These are phyloP conservation scores for Sarcodon aspratus DNA, from an alignment of 768 basidiomycete genomes.

Conservation along the genomic window DNA sequence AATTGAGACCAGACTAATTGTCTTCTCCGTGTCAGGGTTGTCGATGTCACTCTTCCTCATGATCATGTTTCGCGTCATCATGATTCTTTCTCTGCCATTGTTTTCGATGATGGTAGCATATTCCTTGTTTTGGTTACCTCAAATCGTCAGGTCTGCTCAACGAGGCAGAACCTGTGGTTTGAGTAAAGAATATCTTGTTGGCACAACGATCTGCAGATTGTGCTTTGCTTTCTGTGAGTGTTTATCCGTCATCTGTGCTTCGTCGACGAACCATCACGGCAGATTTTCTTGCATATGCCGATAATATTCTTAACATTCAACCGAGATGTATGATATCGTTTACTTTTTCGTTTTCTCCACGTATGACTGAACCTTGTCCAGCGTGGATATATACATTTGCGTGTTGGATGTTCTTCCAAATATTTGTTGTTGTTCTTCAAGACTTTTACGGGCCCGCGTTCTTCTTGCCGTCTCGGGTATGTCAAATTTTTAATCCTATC, in stretches of 20 bases:
- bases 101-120: constrained; percentile 60
- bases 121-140: constrained; percentile 76
- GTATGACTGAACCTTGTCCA: not conserved
- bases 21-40: constrained; percentile 37
- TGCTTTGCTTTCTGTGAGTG: constrained; percentile 66
- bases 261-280: not conserved
- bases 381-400: not conserved
- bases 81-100: constrained; percentile 55
- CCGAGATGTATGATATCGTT: constrained; percentile 43
- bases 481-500: constrained; percentile 11
- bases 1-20: not conserved
- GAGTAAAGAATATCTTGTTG: constrained; percentile 59
- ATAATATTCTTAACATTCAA: constrained; percentile 77
- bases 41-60: constrained; percentile 58
- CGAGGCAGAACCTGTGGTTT: constrained; percentile 65
- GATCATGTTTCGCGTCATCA: constrained; percentile 61
- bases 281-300: constrained; percentile 80
- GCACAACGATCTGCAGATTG: constrained; percentile 62
- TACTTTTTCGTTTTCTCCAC: not conserved
- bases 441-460: constrained; percentile 70
- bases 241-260: not conserved
- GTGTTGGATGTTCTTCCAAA: constrained; percentile 38
- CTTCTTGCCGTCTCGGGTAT: constrained; percentile 65
- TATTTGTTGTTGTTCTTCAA: constrained; percentile 54
- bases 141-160: constrained; percentile 67